Evolutionary conservation across 2,329 filamentous ascomycete genomes (phyloP).

Genomic region (Plectosphaerella sp.): DNA sequence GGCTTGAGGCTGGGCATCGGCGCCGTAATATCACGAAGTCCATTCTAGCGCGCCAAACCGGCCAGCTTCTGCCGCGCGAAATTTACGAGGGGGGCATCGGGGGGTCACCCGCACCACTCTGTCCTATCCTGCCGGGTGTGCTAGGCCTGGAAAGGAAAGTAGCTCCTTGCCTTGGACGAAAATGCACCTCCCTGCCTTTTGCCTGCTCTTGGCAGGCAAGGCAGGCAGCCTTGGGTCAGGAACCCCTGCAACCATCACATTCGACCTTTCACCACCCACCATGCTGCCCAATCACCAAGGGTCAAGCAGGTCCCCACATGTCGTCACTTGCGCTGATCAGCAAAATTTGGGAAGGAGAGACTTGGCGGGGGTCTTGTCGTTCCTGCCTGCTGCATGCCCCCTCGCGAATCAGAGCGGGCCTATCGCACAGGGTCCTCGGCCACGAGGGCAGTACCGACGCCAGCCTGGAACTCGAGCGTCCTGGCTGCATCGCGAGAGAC

Average conservation of each 20-base stretch:
- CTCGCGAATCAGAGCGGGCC: neutral
- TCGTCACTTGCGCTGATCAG: neutral
- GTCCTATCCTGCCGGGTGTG: too few relatives aligned
- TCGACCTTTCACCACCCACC: neutral
- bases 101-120: too few relatives aligned
- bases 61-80: too few relatives aligned
- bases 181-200: neutral
- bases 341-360: neutral
- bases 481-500: too few relatives aligned
- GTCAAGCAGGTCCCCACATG: neutral
- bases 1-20: too few relatives aligned
- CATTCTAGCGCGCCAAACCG: too few relatives aligned
- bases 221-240: neutral
- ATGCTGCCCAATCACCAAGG: neutral
- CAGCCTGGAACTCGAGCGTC: neutral
- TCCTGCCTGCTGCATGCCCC: neutral
- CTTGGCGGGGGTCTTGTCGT: neutral
- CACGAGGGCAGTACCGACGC: neutral
- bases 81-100: too few relatives aligned
- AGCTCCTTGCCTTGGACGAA: neutral
- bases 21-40: too few relatives aligned
- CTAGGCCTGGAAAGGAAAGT: neutral
- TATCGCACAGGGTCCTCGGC: neutral
- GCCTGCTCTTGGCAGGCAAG: neutral
- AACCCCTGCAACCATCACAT: neutral